phyloP scores from a whole-genome alignment of 2,329 filamentous ascomycete genomes.

The Aureobasidium sp. region DNA sequence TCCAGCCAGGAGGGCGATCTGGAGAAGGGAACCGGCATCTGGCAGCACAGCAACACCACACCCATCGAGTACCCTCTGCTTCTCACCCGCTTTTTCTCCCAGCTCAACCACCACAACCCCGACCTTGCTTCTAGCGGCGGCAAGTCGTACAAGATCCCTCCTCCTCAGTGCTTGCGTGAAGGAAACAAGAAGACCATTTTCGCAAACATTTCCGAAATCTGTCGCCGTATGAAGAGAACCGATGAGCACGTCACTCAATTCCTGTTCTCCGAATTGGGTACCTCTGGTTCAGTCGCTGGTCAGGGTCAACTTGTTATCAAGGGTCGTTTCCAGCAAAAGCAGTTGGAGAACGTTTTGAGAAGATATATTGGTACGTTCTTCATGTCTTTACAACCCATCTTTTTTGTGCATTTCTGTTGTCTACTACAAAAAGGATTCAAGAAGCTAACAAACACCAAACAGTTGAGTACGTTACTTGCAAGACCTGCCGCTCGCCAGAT shows the following conservation, averaged over 20 bases:
- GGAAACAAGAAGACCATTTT: constrained; percentile 99
- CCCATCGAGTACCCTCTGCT: constrained; percentile 79
- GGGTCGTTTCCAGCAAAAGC: constrained; percentile 99
- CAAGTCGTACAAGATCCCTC: constrained; percentile 98
- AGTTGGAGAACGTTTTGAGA: constrained; percentile 93
- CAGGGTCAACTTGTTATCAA: constrained; percentile 93
- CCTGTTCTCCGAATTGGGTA: constrained; percentile 96
- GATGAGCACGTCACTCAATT: constrained; percentile 91
- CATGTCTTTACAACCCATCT: background rate
- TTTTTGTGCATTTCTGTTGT: constrained; percentile 1
- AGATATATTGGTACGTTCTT: constrained; percentile 76
- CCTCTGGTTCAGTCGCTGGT: constrained; percentile 89
- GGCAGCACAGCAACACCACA: constrained; percentile 71
- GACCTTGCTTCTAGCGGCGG: constrained; percentile 70
- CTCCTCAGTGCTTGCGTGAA: constrained; percentile 97
- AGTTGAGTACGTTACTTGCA: constrained; percentile 98
- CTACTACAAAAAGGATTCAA: background rate
- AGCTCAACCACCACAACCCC: constrained; percentile 92
- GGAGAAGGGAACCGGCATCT: constrained; percentile 83
- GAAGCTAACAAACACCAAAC: constrained; percentile 22
- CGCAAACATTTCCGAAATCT: constrained; percentile 97
- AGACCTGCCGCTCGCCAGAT: constrained; percentile 91
- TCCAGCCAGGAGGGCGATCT: constrained; percentile 62
- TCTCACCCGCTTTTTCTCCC: constrained; percentile 86
- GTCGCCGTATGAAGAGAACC: constrained; percentile 98